phyloP scores from a whole-genome alignment of 768 basidiomycete genomes.

The Podaxis pistillaris region DNA sequence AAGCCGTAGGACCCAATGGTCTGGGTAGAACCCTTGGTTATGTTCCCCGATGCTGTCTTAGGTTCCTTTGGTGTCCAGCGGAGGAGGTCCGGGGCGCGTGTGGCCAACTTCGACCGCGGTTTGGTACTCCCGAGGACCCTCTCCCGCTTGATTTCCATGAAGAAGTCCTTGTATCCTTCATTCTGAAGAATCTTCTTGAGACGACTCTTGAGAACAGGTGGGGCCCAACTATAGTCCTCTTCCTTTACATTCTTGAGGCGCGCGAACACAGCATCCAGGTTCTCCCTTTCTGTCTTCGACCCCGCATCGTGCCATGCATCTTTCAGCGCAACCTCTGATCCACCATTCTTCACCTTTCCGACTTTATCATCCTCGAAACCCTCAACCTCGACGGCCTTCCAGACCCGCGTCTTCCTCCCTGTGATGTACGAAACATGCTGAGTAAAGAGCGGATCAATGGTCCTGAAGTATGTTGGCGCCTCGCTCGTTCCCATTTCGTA shows the following conservation, averaged over 20 bases:
- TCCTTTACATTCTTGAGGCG: slow-evolving; percentile 4
- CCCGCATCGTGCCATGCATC: no score
- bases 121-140: not conserved
- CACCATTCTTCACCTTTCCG: no score
- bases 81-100: not conserved
- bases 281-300: no score
- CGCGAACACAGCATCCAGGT: slow-evolving; percentile 4
- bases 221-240: not conserved
- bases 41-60: not conserved
- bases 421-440: slow-evolving; percentile 1
- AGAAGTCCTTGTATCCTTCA: not conserved
- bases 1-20: not conserved
- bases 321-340: no score
- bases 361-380: no score
- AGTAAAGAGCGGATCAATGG: not conserved
- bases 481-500: not conserved
- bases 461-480: not conserved
- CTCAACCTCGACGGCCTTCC: no score
- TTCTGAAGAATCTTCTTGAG: not conserved
- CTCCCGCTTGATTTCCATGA: not conserved
- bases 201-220: not conserved
- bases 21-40: not conserved
- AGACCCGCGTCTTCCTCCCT: slow-evolving; percentile 3
- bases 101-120: not conserved
- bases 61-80: not conserved